Evolutionary conservation across 306 rosid species (phyloP), one percentile per base, ranked within the genome.

Genomic region (Vigna unguiculata): DNA sequence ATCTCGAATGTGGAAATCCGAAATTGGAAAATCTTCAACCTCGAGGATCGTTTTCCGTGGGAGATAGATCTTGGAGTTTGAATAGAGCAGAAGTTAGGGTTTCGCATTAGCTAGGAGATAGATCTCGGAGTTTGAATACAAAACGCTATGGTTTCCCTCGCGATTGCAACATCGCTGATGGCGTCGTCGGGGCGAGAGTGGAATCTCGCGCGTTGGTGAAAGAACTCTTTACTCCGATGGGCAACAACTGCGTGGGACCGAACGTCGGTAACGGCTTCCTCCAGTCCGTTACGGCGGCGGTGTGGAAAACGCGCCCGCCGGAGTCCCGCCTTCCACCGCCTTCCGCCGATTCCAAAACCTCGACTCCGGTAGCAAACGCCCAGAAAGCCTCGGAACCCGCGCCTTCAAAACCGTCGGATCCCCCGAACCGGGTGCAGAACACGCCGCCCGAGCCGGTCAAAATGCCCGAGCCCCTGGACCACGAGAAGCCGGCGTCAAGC

Each of bases 231-330:
- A 76, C 58, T 69, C 78, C 86, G 76, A 95, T 95, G 99, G 99
- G 99, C 80, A 95, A 95, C 85, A 88, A 87, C 79, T 95, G 99
- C 13, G 90, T 88, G 16, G 98, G 98, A 66, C 97, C 97, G 61
- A 92, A 79, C 82, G 64, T 77, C 45, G 76, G 85, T 4, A 80
- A 78, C 69, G 91, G 95, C 43, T 90, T 95, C 84, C 72, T 89
- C 41, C 96, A 95, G 80, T 81, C 92, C 71, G 87, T 95, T 12
- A 59, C 93, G 8, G 95, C 91, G 2, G 93, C 90, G 19, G 83
- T 92, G 32, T 88, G 89, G 91, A 84, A 84, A 75, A 88, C 85
- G 17, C 91, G 89, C 32, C 89, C 88, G 7, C 92, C 91, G 41
- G 98, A 90, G 80, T 82, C 71, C 4, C 49, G 83, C 64, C 97